Percentiles rank a stretch among this genome's conserved stretches.
Evolutionary conservation across 2,329 filamentous ascomycete genomes (phyloP).

Genomic region (Lithohypha guttulata): DNA sequence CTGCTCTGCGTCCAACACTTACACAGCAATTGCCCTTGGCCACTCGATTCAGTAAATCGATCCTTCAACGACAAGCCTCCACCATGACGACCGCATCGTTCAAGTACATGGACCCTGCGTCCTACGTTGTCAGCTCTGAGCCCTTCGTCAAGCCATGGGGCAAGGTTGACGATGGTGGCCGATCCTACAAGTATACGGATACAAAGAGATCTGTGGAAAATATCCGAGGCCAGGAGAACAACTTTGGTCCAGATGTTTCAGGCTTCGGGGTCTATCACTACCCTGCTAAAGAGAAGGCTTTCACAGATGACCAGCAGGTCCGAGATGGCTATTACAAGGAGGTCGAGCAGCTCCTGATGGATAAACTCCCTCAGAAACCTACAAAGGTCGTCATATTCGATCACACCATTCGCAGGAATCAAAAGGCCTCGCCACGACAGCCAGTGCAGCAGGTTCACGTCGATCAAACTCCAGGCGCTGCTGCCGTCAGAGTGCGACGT

Average conservation of each 20-base stretch:
- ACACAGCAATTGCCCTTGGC: background rate
- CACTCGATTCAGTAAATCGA: background rate
- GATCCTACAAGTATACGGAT: conserved; percentile 42
- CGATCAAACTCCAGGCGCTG: conserved; percentile 57
- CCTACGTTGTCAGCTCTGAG: conserved; percentile 30
- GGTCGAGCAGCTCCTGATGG: conserved; percentile 46
- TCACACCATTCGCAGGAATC: conserved; percentile 54
- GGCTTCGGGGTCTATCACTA: conserved; percentile 48
- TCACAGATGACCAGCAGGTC: conserved; percentile 46
- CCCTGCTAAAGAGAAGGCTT: conserved; percentile 44
- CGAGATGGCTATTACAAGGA: conserved; percentile 50
- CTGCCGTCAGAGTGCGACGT: conserved; percentile 49
- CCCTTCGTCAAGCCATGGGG: conserved; percentile 45
- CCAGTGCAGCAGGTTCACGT: conserved; percentile 63
- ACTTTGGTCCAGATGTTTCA: conserved; percentile 47
- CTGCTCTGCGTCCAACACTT: background rate
- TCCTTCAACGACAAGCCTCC: conserved; percentile 11
- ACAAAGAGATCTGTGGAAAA: conserved; percentile 42
- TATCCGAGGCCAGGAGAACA: conserved; percentile 40
- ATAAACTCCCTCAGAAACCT: conserved; percentile 44
- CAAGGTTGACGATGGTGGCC: conserved; percentile 52
- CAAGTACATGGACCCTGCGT: conserved; percentile 49
- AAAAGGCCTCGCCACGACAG: conserved; percentile 46
- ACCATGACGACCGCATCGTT: conserved; percentile 50
- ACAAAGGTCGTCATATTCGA: conserved; percentile 60